These are phyloP conservation scores for Penicillium egyptiacum DNA, from an alignment of 495 filamentous ascomycete genomes.

Conservation along the genomic window DNA sequence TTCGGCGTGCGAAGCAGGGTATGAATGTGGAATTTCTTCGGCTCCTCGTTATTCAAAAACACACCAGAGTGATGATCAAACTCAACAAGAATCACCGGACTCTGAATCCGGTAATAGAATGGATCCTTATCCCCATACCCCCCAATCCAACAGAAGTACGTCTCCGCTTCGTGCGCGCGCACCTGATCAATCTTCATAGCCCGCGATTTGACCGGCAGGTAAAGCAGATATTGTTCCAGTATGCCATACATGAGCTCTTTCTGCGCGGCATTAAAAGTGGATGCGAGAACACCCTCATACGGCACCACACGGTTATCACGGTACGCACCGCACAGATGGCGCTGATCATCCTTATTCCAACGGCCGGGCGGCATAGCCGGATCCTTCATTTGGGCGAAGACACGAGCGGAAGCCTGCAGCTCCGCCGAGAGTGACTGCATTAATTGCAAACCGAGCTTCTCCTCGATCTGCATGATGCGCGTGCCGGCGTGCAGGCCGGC, in stretches of 20 bases:
- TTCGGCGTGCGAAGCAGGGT: constrained; percentile 70
- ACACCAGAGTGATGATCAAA: constrained; percentile 82
- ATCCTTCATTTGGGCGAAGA: constrained; percentile 58
- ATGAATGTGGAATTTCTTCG: constrained; percentile 76
- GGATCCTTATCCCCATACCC: constrained; percentile 62
- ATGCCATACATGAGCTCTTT: constrained; percentile 56
- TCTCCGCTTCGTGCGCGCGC: constrained; percentile 57
- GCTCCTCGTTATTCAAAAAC: constrained; percentile 69
- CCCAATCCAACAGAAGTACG: constrained; percentile 76
- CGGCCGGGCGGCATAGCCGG: constrained; percentile 63
- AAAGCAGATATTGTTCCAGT: constrained; percentile 60
- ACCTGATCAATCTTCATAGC: constrained; percentile 53
- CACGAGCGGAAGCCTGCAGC: constrained; percentile 51
- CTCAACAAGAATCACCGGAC: constrained; percentile 68
- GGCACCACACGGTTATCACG: constrained; percentile 74
- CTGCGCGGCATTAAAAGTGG: constrained; percentile 45
- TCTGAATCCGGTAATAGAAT: constrained; percentile 77
- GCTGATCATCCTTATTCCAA: constrained; percentile 74
- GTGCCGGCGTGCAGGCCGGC: constrained; percentile 59
- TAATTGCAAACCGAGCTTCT: constrained; percentile 57
- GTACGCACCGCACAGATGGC: constrained; percentile 72
- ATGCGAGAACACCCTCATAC: constrained; percentile 62
- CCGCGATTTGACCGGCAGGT: constrained; percentile 56
- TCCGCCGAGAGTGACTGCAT: constrained; percentile 62
- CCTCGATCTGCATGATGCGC: constrained; percentile 64